phyloP scores from a whole-genome alignment of 1,139 yeast genomes.

The Barnettozyma hawaiiensis region DNA sequence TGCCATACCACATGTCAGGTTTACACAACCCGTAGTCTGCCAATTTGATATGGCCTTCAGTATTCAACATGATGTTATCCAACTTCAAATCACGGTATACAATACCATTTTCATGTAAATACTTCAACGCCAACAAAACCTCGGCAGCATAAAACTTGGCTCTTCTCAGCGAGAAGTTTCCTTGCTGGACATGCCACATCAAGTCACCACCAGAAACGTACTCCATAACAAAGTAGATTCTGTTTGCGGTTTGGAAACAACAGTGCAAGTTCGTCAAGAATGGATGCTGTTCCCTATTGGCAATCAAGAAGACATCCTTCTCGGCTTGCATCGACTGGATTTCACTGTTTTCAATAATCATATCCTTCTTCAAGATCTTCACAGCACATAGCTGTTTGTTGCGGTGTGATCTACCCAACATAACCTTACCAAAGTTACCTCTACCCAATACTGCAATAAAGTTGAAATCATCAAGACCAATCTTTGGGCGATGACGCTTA shows the following conservation, averaged over 20 bases:
- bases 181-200: slow-evolving; percentile 98
- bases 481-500: slow-evolving; percentile 51
- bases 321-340: slow-evolving; percentile 93
- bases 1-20: slow-evolving; percentile 90
- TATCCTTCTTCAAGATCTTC: slow-evolving; percentile 91
- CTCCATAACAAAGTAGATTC: slow-evolving; percentile 97
- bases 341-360: slow-evolving; percentile 91
- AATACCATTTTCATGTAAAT: slow-evolving; percentile 93
- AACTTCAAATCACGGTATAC: slow-evolving; percentile 94
- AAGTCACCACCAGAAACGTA: slow-evolving; percentile 96
- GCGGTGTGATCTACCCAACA: slow-evolving; percentile 90
- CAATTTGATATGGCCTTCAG: slow-evolving; percentile 91
- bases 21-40: slow-evolving; percentile 97
- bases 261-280: slow-evolving; percentile 87
- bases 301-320: slow-evolving; percentile 85
- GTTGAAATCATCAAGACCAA: slow-evolving; percentile 92
- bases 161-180: slow-evolving; percentile 79
- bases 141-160: slow-evolving; percentile 98
- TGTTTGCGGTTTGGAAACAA: slow-evolving; percentile 95
- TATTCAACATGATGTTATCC: slow-evolving; percentile 84
- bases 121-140: slow-evolving; percentile 82
- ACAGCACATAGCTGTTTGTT: slow-evolving; percentile 77
- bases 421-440: slow-evolving; percentile 96
- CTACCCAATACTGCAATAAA: slow-evolving; percentile 92
- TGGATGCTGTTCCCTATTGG: slow-evolving; percentile 88